Base-by-base conservation (phyloP, 2,329 filamentous ascomycete genomes). In the Colletotrichum sp. region DNA sequence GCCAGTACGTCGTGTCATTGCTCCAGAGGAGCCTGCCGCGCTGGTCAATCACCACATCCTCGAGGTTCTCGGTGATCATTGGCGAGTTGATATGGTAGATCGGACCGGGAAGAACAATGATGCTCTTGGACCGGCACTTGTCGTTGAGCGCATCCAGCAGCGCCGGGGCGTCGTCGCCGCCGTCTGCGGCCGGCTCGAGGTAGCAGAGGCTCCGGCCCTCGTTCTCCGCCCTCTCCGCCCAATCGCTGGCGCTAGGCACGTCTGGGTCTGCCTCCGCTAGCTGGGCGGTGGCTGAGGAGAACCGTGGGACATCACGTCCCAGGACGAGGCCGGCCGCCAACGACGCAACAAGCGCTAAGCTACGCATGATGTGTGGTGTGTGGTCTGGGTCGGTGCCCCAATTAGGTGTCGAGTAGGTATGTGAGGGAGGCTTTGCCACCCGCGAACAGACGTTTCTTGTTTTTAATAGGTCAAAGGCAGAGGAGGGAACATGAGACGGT, bases 1-100 rank as follows among this genome's bases (percentile, higher is more conserved):
- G 83, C 88, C 88, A 90, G 79, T 90, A 90, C 8, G 81, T 74
- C 11, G 90, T 85, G 73, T 89, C 82, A 2, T 81, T 81, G 65
- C 82, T 83, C 84, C 86, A 88, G 24, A 83, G 79, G 31, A 85
- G 74, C 57, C 78, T 78, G 8, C 83, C 83, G 54, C 78, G 78
- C 58, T 82, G 87, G 66, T 90, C 85, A 18, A 89, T 88, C 55
- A 85, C 82, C 33, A 86, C 82, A 54, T 84, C 76, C 11, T 79
- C 59, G 33, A 85, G 78, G 16, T 75, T 61, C 51, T 77, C 72
- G 0, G 82, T 84, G 27, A 80, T 81, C 82, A 85, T 84, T 67
- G 81, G 78, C 47, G 77, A 77, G 57, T 77, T 77, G 76, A 85
- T 82, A 68, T 81, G 78, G 78, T 85, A 85, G 9, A 77, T 75